These are phyloP conservation scores for Sarocladium kiliense DNA, from an alignment of 2,329 filamentous ascomycete genomes.

Conservation along the genomic window DNA sequence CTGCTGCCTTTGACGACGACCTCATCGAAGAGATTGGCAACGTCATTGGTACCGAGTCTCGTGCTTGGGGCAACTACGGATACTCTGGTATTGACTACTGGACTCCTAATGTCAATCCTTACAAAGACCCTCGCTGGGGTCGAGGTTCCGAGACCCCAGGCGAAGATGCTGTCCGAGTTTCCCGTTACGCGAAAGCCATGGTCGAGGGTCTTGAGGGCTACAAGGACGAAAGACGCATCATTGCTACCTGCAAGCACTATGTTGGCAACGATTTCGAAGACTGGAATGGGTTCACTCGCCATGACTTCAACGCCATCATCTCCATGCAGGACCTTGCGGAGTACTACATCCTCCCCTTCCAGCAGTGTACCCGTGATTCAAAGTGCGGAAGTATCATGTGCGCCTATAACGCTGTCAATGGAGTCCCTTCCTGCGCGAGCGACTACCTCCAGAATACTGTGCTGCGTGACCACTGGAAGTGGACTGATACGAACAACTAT, in stretches of 20 bases:
- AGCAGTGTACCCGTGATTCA: conserved; percentile 55
- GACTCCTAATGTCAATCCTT: conserved; percentile 65
- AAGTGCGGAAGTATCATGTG: conserved; percentile 57
- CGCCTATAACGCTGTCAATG: conserved; percentile 61
- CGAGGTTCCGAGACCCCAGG: conserved; percentile 56
- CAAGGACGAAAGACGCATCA: conserved; percentile 27
- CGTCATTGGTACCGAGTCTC: conserved; percentile 53
- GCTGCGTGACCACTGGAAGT: conserved; percentile 61
- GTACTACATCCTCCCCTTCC: conserved; percentile 63
- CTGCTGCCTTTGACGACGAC: conserved; percentile 59
- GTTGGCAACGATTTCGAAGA: conserved; percentile 46
- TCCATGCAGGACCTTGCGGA: conserved; percentile 58
- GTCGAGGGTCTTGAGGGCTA: conserved; percentile 46
- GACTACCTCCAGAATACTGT: conserved; percentile 58
- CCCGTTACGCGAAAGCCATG: conserved; percentile 43
- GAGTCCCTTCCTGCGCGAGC: conserved; percentile 59
- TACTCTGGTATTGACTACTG: conserved; percentile 53
- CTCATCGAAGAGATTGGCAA: conserved; percentile 52
- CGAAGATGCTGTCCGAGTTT: conserved; percentile 43
- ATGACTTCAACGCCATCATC: conserved; percentile 52
- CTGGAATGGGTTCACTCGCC: conserved; percentile 29
- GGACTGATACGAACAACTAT: conserved; percentile 55
- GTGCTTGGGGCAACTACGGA: conserved; percentile 59
- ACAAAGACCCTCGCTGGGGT: conserved; percentile 59
- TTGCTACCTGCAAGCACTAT: conserved; percentile 56